Evolutionary conservation across 2,329 filamentous ascomycete species (phyloP).

Genomic region (Tolypocladium album): DNA sequence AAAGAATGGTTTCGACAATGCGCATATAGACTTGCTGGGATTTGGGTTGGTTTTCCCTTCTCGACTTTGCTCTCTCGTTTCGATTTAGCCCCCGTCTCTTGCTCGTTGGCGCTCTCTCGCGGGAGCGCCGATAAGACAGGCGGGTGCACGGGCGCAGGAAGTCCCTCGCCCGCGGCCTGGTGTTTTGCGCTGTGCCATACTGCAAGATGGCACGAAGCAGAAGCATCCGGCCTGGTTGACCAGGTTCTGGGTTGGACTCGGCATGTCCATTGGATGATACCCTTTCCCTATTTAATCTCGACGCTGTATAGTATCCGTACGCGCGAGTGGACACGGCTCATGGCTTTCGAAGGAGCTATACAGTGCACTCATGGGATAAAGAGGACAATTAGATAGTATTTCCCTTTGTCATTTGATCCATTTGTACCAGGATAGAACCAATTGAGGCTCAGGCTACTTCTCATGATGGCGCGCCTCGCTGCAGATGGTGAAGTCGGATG

Average conservation of each 20-base stretch:
- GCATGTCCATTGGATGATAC: conserved; percentile 20
- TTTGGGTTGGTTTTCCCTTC: neutral
- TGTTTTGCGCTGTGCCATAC: conserved; percentile 16
- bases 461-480: neutral
- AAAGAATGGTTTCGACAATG: conserved; percentile 4
- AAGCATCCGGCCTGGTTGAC: conserved; percentile 9
- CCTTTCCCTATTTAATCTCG: conserved; percentile 11
- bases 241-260: conserved; percentile 19
- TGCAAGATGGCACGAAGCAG: conserved; percentile 8
- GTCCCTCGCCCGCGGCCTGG: neutral
- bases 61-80: neutral
- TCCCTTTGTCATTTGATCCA: neutral
- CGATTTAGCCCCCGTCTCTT: conserved; percentile 1
- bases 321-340: neutral
- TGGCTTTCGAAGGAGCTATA: neutral
- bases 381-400: neutral
- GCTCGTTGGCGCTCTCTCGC: neutral
- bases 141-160: neutral
- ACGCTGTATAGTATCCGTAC: conserved; percentile 15
- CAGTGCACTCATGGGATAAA: neutral
- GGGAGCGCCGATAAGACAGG: neutral
- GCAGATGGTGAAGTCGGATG: neutral
- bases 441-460: conserved; percentile 3
- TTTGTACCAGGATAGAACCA: conserved; percentile 3
- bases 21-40: conserved; percentile 5